Evolutionary conservation across 2,329 filamentous ascomycete species (phyloP).

Genomic region (Colletotrichum spinosum): DNA sequence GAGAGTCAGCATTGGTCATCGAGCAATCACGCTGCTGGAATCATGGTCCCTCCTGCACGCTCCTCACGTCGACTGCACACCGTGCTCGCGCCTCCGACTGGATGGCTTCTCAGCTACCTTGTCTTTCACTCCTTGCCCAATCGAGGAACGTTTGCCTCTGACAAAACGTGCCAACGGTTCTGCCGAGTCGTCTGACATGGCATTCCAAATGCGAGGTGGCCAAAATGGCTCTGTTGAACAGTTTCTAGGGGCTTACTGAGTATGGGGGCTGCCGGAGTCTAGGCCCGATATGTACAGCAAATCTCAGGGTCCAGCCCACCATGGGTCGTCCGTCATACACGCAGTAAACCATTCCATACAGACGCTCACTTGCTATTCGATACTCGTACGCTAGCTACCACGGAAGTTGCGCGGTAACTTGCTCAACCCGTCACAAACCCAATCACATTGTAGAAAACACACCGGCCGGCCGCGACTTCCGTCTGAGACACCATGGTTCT

Average conservation of each 20-base stretch:
- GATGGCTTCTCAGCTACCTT: not conserved
- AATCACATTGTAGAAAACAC: too few species aligned
- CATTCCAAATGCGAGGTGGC: slow-evolving; percentile 21
- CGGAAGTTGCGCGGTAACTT: too few species aligned
- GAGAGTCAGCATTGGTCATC: slow-evolving; percentile 2
- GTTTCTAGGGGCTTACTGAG: not conserved
- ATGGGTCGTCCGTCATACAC: not conserved
- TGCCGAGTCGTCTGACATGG: slow-evolving; percentile 6
- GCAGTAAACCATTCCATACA: too few species aligned
- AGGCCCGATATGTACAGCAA: slow-evolving; percentile 17
- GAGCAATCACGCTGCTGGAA: slow-evolving; percentile 8
- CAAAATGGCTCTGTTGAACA: not conserved
- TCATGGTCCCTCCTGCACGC: slow-evolving; percentile 1
- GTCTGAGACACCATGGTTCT: too few species aligned
- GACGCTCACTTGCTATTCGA: too few species aligned
- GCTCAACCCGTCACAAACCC: too few species aligned
- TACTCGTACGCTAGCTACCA: too few species aligned
- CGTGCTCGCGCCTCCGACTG: not conserved
- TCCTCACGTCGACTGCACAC: not conserved
- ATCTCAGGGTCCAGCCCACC: slow-evolving; percentile 33
- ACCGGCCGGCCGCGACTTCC: too few species aligned
- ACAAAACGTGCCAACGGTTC: not conserved
- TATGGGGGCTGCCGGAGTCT: slow-evolving; percentile 3
- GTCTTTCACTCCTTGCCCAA: slow-evolving; percentile 7
- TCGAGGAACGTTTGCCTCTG: slow-evolving; percentile 2